phyloP scores from a whole-genome alignment of 2,329 filamentous ascomycete species.

The Tolypocladium pustulatum region DNA sequence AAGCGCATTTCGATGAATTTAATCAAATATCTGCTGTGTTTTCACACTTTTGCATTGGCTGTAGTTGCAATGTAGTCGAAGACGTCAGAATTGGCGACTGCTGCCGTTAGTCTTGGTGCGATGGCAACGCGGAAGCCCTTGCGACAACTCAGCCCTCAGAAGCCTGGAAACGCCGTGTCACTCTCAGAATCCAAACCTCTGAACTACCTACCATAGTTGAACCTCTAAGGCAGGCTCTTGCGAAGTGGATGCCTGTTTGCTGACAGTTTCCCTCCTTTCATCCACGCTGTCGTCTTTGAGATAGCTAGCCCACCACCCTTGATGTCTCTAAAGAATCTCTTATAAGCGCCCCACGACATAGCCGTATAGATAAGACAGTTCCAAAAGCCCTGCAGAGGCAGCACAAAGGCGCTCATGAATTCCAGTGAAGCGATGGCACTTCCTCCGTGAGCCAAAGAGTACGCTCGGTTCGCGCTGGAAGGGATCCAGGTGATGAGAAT shows the following conservation, averaged over 20 bases:
- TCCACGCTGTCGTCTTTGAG: neutral
- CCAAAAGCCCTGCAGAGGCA: constrained; percentile 71
- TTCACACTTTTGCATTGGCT: too few relatives aligned
- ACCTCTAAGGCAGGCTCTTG: neutral
- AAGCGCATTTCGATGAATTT: too few relatives aligned
- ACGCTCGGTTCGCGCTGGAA: constrained; percentile 61
- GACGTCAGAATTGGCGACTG: too few relatives aligned
- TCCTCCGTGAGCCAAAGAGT: constrained; percentile 42
- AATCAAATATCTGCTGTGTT: too few relatives aligned
- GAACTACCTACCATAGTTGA: too few relatives aligned
- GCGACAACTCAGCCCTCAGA: neutral
- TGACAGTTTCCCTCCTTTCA: neutral
- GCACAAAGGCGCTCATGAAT: constrained; percentile 56
- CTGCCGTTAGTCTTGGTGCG: too few relatives aligned
- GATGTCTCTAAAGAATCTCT: constrained; percentile 11
- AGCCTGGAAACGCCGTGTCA: too few relatives aligned
- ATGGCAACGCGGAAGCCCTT: too few relatives aligned
- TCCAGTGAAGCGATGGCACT: constrained; percentile 31
- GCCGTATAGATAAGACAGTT: constrained; percentile 61
- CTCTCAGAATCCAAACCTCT: too few relatives aligned
- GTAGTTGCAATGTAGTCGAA: too few relatives aligned
- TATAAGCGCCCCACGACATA: constrained; percentile 51
- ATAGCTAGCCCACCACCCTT: neutral
- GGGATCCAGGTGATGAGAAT: constrained; percentile 61
- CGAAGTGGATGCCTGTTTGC: neutral